Evolutionary conservation across 1,284 basidiomycete genomes (phyloP), one percentile per base, ranked within the genome.

Genomic region (Flammula alnicola): DNA sequence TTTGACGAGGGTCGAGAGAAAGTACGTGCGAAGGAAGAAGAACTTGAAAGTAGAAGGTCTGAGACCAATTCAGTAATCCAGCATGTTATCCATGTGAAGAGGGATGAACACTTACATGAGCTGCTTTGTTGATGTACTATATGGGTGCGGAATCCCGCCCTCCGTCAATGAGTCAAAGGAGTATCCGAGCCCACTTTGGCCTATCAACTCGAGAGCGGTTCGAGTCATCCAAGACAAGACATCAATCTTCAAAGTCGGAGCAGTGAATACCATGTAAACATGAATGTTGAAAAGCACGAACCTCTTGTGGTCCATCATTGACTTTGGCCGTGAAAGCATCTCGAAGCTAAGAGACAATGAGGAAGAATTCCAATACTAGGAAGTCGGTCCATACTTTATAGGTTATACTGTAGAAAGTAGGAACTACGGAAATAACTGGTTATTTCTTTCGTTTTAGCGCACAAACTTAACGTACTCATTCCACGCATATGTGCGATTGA

Each of bases 401-500:
- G 20, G 62, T 51, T 7, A 71, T 61, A 20, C 63, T 53, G 27
- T 63, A 63, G 49, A 70, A 69, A 1, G 61, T 64, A 1, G 68
- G 67, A 20, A 63, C 69, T 71, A 44, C 26, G 16, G 6, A 20
- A 14, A 14, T 19, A 26, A 23, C 43, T 32, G 30, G 25, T 44
- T 7, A 16, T 14, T 20, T n/a, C 5, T 31, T 30, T 22, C 3
- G 22, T 11, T 30, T 11, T 25, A 20, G 5, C 8, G 6, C 30
- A 17, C 11, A 12, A 23, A 29, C n/a, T 7, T 1, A 29, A 44
- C 63, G 17, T 41, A 68, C 66, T 54, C 57, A 79, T 68, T 12
- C 64, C 59, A 1, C 75, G 72, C 60, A 80, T 68, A 41, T 78
- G 73, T 5, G 67, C 63, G 5, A 66, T 67, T 3, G 75, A 75